phyloP scores from a whole-genome alignment of 2,329 filamentous ascomycete species.

The Teratosphaeria epicoccoides region DNA sequence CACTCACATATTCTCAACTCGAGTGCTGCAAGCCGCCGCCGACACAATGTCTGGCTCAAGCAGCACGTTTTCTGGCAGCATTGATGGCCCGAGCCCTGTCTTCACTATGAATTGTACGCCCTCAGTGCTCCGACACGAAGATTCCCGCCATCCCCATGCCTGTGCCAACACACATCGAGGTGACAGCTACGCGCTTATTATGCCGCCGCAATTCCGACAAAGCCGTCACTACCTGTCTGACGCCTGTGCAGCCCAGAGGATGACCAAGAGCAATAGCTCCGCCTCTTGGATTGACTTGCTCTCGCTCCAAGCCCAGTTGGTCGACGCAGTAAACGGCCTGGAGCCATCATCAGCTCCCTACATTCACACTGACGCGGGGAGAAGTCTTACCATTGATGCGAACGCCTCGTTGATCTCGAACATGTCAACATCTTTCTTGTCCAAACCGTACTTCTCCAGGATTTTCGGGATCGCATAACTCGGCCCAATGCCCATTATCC shows the following conservation, averaged over 20 bases:
- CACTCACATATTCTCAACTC: too few relatives aligned
- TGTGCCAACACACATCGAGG: conserved; percentile 61
- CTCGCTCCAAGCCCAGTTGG: conserved; percentile 70
- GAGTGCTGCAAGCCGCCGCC: too few relatives aligned
- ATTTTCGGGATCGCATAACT: conserved; percentile 86
- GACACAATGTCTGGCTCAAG: too few relatives aligned
- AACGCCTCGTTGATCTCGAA: conserved; percentile 99
- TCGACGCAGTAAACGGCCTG: conserved; percentile 20
- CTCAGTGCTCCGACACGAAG: conserved; percentile 34
- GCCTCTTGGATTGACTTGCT: conserved; percentile 75
- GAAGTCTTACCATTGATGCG: conserved; percentile 71
- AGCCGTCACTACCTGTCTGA: conserved; percentile 66
- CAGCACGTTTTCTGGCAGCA: too few relatives aligned
- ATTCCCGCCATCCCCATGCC: conserved; percentile 36
- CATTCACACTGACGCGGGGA: conserved; percentile 59
- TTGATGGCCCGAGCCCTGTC: too few relatives aligned
- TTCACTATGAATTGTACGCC: too few relatives aligned
- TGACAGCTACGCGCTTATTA: conserved; percentile 64
- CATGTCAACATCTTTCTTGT: conserved; percentile 77
- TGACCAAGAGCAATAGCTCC: conserved; percentile 89
- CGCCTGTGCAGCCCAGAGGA: conserved; percentile 84
- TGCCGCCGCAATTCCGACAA: conserved; percentile 55
- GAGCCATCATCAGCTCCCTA: conserved; percentile 38
- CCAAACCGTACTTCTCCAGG: conserved; percentile 77
- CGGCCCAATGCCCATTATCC: conserved; percentile 90